Conservation (phyloP, 176 grass and related monocot genomes). For the Bonia amplexicaulis region DNA sequence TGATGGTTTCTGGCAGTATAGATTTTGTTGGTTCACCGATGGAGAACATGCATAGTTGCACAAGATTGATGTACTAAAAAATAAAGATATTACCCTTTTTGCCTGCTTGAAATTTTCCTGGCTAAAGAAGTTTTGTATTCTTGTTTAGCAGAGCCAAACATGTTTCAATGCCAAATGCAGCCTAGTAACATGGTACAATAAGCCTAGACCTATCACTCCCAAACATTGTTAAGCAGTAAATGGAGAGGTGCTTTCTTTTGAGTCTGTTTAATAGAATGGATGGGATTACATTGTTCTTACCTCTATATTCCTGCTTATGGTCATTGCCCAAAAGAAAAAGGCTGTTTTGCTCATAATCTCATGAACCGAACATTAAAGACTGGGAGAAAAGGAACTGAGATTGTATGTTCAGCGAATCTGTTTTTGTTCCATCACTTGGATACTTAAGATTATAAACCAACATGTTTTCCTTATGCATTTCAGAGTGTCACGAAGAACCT, state of each 20-base stretch:
- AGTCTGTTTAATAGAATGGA: not conserved
- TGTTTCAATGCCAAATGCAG: constrained; percentile 12
- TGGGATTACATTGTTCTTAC: not conserved
- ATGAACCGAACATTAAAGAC: constrained; percentile 1
- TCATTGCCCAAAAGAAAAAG: not conserved
- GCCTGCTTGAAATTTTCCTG: not conserved
- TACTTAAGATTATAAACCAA: not conserved
- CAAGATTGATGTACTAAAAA: not conserved
- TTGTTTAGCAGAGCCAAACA: not conserved
- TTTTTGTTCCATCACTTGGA: not conserved
- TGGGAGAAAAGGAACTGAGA: not conserved
- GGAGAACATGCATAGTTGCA: not conserved
- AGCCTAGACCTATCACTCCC: not conserved
- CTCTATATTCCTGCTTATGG: not conserved
- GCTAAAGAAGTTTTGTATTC: not conserved
- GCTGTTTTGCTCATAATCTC: not conserved
- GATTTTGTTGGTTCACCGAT: not conserved
- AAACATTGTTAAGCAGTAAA: constrained; percentile 7
- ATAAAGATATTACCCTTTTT: not conserved
- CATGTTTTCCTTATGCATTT: constrained; percentile 21
- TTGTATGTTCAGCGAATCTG: not conserved
- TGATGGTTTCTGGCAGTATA: not conserved
- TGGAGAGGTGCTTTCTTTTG: not conserved
- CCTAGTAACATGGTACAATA: not conserved
- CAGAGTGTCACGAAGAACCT: constrained; percentile 78